These are phyloP conservation scores for Neurospora sp. DNA, from an alignment of 495 filamentous ascomycete genomes.

Conservation along the genomic window DNA sequence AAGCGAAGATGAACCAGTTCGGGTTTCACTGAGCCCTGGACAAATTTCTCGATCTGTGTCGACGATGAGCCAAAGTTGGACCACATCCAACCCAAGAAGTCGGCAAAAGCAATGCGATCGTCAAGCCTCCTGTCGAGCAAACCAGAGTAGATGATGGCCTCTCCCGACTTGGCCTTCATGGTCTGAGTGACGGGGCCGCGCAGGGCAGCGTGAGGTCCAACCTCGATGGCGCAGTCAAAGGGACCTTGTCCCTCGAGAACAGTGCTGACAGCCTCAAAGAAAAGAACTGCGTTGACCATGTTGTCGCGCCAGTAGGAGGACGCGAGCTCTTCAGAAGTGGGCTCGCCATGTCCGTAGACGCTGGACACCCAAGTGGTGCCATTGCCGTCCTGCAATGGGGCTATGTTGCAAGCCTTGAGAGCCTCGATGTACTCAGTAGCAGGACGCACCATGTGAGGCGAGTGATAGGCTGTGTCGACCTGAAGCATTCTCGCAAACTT, in stretches of 20 bases:
- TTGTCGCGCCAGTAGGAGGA: constrained; percentile 49
- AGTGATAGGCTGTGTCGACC: constrained; percentile 53
- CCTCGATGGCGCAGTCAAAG: constrained; percentile 40
- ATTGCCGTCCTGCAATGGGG: constrained; percentile 8
- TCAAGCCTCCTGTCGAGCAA: constrained; percentile 27
- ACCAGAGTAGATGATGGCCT: constrained; percentile 29
- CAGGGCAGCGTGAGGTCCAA: constrained; percentile 49
- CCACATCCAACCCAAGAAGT: constrained; percentile 43
- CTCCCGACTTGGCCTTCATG: constrained; percentile 18
- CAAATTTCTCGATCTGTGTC: constrained; percentile 20
- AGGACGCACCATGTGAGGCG: constrained; percentile 43
- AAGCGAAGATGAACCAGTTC: constrained; percentile 17
- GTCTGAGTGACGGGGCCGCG: constrained; percentile 37
- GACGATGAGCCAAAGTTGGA: constrained; percentile 20
- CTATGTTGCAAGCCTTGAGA: constrained; percentile 19
- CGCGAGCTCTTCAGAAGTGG: constrained; percentile 11
- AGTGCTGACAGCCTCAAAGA: constrained; percentile 39
- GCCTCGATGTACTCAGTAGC: constrained; percentile 30
- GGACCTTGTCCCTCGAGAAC: constrained; percentile 23
- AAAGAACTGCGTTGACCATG: constrained; percentile 47
- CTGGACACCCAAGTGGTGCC: constrained; percentile 29
- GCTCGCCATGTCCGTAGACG: constrained; percentile 22
- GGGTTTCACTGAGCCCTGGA: constrained; percentile 25
- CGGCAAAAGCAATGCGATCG: constrained; percentile 31
- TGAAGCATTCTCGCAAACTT: constrained; percentile 33